Evolutionary conservation across 345 rosid genomes (phyloP).

Genomic region (Eucalyptus pauciflora): DNA sequence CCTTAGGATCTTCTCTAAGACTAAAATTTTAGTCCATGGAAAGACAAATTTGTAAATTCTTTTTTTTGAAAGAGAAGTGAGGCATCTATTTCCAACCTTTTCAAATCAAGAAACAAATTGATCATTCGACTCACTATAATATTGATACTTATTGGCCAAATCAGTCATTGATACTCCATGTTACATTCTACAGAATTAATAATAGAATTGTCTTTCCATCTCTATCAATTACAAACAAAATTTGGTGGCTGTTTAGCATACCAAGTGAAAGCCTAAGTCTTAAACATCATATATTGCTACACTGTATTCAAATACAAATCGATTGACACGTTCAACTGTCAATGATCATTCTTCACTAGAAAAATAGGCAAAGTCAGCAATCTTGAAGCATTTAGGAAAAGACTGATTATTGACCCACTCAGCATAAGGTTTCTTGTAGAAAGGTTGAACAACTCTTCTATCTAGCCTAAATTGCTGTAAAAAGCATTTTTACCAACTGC

Average conservation of each 20-base stretch:
- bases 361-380: background rate
- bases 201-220: background rate
- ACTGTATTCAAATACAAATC: background rate
- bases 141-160: no score
- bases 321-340: background rate
- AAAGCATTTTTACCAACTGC: background rate
- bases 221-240: background rate
- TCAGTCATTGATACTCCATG: background rate
- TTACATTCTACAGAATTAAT: background rate
- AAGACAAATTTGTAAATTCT: no score
- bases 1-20: no score
- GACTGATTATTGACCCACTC: background rate
- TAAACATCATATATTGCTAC: background rate
- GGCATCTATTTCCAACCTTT: background rate
- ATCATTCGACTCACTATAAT: background rate
- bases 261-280: background rate
- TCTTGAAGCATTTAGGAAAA: background rate
- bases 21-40: background rate
- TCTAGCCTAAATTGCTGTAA: background rate
- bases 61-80: background rate
- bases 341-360: background rate
- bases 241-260: background rate
- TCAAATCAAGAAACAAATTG: background rate
- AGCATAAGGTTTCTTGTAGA: background rate
- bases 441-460: background rate